Evolutionary conservation across 2,329 filamentous ascomycete genomes (phyloP), one percentile per base, ranked within the genome.

Genomic region (Alternaria ventricosa): DNA sequence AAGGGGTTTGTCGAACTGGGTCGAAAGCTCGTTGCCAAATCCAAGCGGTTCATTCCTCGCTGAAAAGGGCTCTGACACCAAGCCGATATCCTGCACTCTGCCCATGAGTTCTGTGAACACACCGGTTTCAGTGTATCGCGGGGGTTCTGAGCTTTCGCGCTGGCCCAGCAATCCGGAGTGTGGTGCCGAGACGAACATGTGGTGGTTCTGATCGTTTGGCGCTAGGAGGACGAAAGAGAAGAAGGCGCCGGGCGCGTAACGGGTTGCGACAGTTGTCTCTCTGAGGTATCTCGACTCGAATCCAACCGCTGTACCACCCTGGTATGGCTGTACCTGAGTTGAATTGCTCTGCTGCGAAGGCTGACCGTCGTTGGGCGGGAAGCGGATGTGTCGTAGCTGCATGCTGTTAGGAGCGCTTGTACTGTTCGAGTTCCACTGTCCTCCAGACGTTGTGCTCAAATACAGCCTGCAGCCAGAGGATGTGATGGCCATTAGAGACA

Each of bases 371-470:
- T 83, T 79, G 0, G 96, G 96, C 1, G 96, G 96, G 63, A 97
- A 97, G 76, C 96, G 96, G 80, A 99, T 93, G 75, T 97, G 96
- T 71, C 96, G 92, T n/a, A 97, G 89, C 79, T 97, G 94, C 93
- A 99, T 97, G 80, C 93, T 97, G 71, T 92, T 94, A 1, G 96
- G 94, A 0, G 92, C 89, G 61, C 86, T 90, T 8, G 87, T 86
- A 20, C 87, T 85, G 22, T 87, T 87, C 13, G 86, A 86, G 59
- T 83, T 81, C 82, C 90, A 91, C 28, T 63, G 59, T 2, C 89
- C 88, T 18, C 93, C 91, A 67, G 91, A 91, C 0, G 94, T 97
- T 6, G 95, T 93, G 75, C 94, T 98, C 57, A 99, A 86, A 78
- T 96, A 98, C 5, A 99, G 88, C 22, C 96, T 89, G 76, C 94